phyloP scores from a whole-genome alignment of 345 rosid species.

The Gossypium mustelinum region DNA sequence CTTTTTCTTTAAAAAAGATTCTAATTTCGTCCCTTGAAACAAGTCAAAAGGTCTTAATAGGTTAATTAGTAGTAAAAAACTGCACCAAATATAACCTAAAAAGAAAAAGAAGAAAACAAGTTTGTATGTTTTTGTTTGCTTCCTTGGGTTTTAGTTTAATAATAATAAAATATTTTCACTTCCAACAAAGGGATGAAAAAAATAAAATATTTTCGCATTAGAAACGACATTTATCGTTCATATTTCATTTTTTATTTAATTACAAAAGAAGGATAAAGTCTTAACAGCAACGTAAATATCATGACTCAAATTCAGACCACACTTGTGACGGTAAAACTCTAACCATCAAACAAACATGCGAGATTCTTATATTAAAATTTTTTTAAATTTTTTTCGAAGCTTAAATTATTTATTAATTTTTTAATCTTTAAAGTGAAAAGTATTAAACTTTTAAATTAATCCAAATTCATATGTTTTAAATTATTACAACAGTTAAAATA shows the following conservation, averaged over 20 bases:
- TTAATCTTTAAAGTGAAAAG: too few relatives aligned
- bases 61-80: background rate
- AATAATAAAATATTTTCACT: background rate
- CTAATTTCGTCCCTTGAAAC: too few relatives aligned
- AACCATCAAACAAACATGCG: fast-evolving
- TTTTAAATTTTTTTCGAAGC: too few relatives aligned
- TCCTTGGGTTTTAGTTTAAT: background rate
- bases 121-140: background rate
- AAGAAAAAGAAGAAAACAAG: background rate
- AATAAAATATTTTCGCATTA: background rate
- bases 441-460: too few relatives aligned
- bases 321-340: fast-evolving
- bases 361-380: too few relatives aligned
- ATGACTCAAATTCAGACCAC: fast-evolving
- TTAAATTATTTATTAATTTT: too few relatives aligned
- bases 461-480: too few relatives aligned
- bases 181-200: conserved; percentile 17
- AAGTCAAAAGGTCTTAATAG: background rate
- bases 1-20: too few relatives aligned
- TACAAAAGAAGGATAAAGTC: too few relatives aligned
- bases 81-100: background rate
- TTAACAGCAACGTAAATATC: too few relatives aligned
- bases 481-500: too few relatives aligned
- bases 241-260: background rate
- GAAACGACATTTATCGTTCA: conserved; percentile 20